phyloP scores from a whole-genome alignment of 2,329 filamentous ascomycete genomes.

The Ophiostoma ulmi region DNA sequence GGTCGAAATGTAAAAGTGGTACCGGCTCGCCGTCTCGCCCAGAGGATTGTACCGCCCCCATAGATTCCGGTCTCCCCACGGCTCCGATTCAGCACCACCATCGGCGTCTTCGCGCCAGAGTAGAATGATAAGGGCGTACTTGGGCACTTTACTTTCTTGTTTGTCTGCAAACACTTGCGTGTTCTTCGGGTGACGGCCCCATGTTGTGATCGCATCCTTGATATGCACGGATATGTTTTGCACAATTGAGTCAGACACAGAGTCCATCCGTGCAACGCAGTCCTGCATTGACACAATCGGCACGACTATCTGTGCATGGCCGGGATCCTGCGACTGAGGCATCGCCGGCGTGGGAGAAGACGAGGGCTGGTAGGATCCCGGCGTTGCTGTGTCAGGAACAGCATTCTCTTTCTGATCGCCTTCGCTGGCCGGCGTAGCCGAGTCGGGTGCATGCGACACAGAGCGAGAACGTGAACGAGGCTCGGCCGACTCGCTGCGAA shows the following conservation, averaged over 20 bases:
- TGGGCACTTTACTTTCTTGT: slow-evolving; percentile 68
- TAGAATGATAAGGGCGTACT: slow-evolving; percentile 72
- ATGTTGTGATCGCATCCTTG: slow-evolving; percentile 63
- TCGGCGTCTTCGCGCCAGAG: slow-evolving; percentile 68
- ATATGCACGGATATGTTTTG: slow-evolving; percentile 60
- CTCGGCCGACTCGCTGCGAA: slow-evolving; percentile 18
- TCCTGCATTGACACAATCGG: slow-evolving; percentile 19
- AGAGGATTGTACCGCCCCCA: slow-evolving; percentile 48
- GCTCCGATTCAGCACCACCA: slow-evolving; percentile 57
- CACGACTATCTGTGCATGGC: slow-evolving; percentile 21
- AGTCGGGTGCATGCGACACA: slow-evolving; percentile 15
- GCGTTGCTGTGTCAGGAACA: slow-evolving; percentile 16
- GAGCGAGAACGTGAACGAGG: slow-evolving; percentile 18
- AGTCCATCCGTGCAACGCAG: slow-evolving; percentile 48
- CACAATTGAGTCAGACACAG: slow-evolving; percentile 60
- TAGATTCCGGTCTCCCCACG: slow-evolving; percentile 48
- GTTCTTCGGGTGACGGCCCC: slow-evolving; percentile 67
- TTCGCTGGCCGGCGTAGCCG: slow-evolving; percentile 16
- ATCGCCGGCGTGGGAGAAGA: neutral
- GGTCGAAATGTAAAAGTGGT: slow-evolving; percentile 70
- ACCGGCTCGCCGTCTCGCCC: slow-evolving; percentile 45
- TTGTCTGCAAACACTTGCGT: slow-evolving; percentile 60
- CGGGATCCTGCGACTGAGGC: slow-evolving; percentile 17
- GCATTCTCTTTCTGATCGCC: slow-evolving; percentile 25
- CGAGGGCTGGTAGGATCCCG: slow-evolving; percentile 7